Evolutionary conservation across 495 filamentous ascomycete genomes (phyloP).

Genomic region (Geoglossum glabrum): DNA sequence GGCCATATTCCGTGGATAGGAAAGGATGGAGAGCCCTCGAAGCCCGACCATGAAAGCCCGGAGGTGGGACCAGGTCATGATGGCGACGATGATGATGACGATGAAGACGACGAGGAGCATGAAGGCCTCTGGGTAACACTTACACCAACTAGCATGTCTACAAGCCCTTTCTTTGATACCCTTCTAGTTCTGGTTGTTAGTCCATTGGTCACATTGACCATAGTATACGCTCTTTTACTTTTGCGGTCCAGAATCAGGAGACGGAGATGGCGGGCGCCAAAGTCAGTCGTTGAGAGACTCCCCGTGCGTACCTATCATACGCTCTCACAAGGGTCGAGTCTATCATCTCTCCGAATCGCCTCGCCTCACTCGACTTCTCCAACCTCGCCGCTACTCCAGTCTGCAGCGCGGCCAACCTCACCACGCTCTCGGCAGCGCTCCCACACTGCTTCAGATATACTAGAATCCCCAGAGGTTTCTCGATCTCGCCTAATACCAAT

Average conservation of each 20-base stretch:
- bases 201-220: slow-evolving; percentile 73
- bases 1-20: slow-evolving; percentile 2
- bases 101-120: slow-evolving; percentile 24
- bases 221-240: slow-evolving; percentile 80
- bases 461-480: slow-evolving; percentile 14
- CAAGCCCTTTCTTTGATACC: slow-evolving; percentile 92
- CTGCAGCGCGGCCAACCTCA: slow-evolving; percentile 14
- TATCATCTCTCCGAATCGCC: slow-evolving; percentile 31
- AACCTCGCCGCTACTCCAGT: slow-evolving; percentile 51
- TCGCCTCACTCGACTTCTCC: slow-evolving; percentile 41
- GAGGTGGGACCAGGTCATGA: background rate
- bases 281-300: slow-evolving; percentile 85
- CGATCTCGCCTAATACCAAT: slow-evolving; percentile 1
- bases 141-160: slow-evolving; percentile 72
- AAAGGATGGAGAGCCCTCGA: slow-evolving; percentile 18
- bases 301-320: slow-evolving; percentile 90
- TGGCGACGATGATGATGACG: slow-evolving; percentile 4
- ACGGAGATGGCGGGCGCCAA: slow-evolving; percentile 85
- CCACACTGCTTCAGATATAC: slow-evolving; percentile 40
- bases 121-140: slow-evolving; percentile 91
- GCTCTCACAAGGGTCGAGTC: slow-evolving; percentile 39
- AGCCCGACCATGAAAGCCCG: background rate
- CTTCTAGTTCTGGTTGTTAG: slow-evolving; percentile 82
- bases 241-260: slow-evolving; percentile 76
- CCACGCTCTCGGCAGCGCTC: slow-evolving; percentile 39